Evolutionary conservation across 345 rosid species (phyloP), one percentile per base, ranked within the genome.

Genomic region (Populus deltoides): DNA sequence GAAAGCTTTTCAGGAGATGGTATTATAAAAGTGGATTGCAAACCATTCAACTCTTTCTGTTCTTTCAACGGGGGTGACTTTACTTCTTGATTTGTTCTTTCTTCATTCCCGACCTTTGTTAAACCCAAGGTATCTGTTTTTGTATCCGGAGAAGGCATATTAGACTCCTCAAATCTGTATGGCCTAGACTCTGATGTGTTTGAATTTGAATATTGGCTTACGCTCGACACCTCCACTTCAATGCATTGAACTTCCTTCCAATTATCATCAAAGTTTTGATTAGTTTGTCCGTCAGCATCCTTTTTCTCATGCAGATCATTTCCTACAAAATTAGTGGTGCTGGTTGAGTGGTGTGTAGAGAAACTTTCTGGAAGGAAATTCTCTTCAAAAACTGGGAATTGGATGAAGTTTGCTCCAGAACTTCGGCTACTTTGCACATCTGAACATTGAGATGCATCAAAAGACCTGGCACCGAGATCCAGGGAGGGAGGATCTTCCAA

Each of bases 241-340:
- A 89, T 80, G 86, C 91, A 92, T 45, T 86, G 86, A 43, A 91
- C 89, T 73, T 88, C 93, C 77, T 81, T 90, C 88, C 89, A 88
- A 53, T 75, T 47, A 62, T 82, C 87, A 59, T 84, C 88, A 0
- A 85, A 86, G 79, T 74, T 86, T 67, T 78, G 84, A 43, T 83
- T 83, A 81, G 73, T 83, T 66, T 83, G 83, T 31, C 86, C 88
- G 53, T 79, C 88, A 78, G 77, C 76, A 62, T 87, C 86, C 68
- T 57, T 57, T 57, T 81, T 85, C 36, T 53, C 85, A 67, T 62
- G 80, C 35, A 71, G 36, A 71, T 78, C 80, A 78, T 70, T 72
- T 57, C 75, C 84, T 75, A 68, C 78, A 55, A 68, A 72, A 57
- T 68, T 68, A 80, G 89, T 80, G 72, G 80, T 53, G 53, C 27